These are phyloP conservation scores for Ceratobasidium sp. DNA, from an alignment of 1,284 basidiomycete species.

Conservation along the genomic window DNA sequence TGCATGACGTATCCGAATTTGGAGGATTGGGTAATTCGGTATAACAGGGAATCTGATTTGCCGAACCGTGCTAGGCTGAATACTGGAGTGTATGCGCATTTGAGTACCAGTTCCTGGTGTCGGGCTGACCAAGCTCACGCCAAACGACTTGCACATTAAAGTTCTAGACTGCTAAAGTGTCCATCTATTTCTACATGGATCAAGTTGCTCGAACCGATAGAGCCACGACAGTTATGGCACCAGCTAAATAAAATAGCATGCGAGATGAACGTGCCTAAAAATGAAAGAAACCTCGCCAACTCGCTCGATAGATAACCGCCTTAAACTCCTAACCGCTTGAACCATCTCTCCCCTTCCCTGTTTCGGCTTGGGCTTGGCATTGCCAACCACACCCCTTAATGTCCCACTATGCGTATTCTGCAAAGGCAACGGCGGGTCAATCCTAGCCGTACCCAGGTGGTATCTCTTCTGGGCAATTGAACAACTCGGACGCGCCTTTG, in stretches of 20 bases:
- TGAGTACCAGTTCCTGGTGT: neutral
- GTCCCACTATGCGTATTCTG: constrained; percentile 5
- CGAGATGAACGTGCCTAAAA: neutral
- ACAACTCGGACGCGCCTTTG: neutral
- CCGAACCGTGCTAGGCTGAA: neutral
- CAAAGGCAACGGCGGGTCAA: neutral
- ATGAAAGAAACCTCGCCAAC: neutral
- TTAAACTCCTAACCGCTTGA: constrained; percentile 22
- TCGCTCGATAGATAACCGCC: constrained; percentile 34
- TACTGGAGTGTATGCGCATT: neutral
- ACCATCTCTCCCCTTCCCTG: constrained; percentile 17
- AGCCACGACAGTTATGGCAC: no score
- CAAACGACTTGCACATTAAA: neutral
- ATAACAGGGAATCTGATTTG: no score
- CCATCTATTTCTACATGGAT: neutral
- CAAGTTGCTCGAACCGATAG: neutral
- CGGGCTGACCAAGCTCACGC: no score
- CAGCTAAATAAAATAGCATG: neutral
- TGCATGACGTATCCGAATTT: no score
- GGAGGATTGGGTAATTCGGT: no score
- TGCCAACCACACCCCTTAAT: neutral
- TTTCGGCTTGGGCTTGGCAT: neutral
- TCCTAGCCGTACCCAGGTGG: neutral
- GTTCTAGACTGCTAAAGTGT: constrained; percentile 25
- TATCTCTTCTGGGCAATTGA: neutral